These are phyloP conservation scores for Fraxinus paxiana DNA, from an alignment of 305 asterid species.

Conservation along the genomic window DNA sequence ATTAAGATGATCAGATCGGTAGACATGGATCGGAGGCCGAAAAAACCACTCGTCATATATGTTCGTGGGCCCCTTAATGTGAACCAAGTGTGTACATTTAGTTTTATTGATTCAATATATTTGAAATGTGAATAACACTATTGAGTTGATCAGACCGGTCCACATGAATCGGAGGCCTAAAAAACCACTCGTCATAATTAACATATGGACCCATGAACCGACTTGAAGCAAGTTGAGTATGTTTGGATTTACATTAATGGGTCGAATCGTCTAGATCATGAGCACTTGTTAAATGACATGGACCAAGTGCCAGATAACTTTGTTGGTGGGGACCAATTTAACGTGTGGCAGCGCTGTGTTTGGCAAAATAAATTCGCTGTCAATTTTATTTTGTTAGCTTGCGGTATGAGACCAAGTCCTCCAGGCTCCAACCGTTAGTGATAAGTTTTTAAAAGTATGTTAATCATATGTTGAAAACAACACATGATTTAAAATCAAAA, in stretches of 20 bases:
- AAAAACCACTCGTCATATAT: too few species aligned
- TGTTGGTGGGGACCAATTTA: background rate
- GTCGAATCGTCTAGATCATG: background rate
- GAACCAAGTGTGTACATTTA: too few species aligned
- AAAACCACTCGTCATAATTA: background rate
- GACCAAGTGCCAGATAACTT: background rate
- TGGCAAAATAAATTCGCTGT: background rate
- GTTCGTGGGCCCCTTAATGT: too few species aligned
- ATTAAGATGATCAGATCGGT: too few species aligned
- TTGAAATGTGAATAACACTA: background rate
- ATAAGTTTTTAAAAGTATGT: too few species aligned
- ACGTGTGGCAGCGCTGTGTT: background rate
- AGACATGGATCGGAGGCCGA: too few species aligned
- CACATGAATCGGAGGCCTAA: background rate
- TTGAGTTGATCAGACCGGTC: too few species aligned
- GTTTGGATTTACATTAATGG: background rate
- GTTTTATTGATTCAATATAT: background rate
- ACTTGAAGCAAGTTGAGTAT: background rate
- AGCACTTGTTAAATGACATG: background rate
- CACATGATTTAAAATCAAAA: background rate
- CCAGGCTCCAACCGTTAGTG: background rate
- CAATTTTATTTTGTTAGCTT: background rate
- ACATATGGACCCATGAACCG: background rate
- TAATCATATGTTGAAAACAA: background rate
- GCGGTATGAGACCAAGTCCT: background rate